Evolutionary conservation across 2,329 filamentous ascomycete species (phyloP).

Genomic region (Botrytis aclada): DNA sequence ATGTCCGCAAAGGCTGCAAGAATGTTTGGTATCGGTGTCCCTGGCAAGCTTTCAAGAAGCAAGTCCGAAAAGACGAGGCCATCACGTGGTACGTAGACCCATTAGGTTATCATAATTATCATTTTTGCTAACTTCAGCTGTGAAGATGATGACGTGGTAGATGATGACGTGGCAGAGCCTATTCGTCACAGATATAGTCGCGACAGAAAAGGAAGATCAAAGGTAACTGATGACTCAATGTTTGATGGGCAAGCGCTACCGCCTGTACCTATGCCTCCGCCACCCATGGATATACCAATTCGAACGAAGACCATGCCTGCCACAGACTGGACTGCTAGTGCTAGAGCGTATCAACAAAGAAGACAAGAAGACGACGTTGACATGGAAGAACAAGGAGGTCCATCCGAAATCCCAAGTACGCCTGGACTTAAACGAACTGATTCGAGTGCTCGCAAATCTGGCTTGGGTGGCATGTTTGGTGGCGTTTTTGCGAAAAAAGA

Average conservation of each 20-base stretch:
- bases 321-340: slow-evolving; percentile 39
- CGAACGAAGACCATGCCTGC: slow-evolving; percentile 29
- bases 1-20: slow-evolving; percentile 76
- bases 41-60: slow-evolving; percentile 47
- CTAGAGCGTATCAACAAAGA: slow-evolving; percentile 56
- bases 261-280: slow-evolving; percentile 36
- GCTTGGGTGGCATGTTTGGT: slow-evolving; percentile 60
- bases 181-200: slow-evolving; percentile 48
- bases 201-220: slow-evolving; percentile 42
- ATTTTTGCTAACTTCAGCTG: slow-evolving; percentile 28
- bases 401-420: slow-evolving; percentile 39
- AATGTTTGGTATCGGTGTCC: slow-evolving; percentile 59
- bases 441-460: slow-evolving; percentile 59
- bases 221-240: slow-evolving; percentile 40
- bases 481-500: slow-evolving; percentile 43
- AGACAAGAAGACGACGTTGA: slow-evolving; percentile 62
- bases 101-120: slow-evolving; percentile 4
- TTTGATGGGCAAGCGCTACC: slow-evolving; percentile 29
- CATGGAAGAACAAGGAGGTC: slow-evolving; percentile 52
- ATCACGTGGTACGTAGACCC: slow-evolving; percentile 38
- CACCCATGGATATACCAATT: slow-evolving; percentile 32
- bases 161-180: slow-evolving; percentile 47
- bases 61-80: slow-evolving; percentile 49
- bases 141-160: slow-evolving; percentile 51
- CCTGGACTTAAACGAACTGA: slow-evolving; percentile 53